Percentiles rank a stretch among this genome's conserved stretches.
Evolutionary conservation across 2,329 filamentous ascomycete genomes (phyloP).

Genomic region (Chaetothyriales sp.): DNA sequence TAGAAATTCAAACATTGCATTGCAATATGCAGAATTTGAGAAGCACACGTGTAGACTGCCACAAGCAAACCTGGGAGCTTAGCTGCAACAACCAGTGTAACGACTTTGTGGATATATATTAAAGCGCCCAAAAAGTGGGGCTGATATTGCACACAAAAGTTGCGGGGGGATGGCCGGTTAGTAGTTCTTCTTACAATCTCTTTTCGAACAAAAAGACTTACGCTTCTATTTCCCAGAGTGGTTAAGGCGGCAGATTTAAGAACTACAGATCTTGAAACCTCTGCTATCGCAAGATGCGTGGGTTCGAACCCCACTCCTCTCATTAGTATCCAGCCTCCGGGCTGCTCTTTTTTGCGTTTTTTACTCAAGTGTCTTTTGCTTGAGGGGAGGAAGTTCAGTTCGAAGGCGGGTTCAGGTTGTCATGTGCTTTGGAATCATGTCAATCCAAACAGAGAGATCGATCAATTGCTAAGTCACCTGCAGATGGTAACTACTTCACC

Average conservation of each 20-base stretch:
- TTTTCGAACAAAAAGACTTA: neutral
- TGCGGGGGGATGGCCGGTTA: neutral
- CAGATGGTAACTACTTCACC: slow-evolving; percentile 33
- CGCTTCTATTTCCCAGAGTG: neutral
- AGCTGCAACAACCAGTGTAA: no score
- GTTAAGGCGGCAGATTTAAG: neutral
- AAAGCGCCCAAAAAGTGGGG: neutral
- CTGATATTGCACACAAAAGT: neutral
- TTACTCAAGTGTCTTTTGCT: no score
- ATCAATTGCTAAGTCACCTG: slow-evolving; percentile 27
- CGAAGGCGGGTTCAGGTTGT: no score
- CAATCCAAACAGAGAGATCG: no score
- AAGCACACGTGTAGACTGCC: no score
- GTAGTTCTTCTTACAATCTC: neutral
- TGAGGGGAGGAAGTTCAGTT: no score
- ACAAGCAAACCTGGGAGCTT: no score
- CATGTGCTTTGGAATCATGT: no score
- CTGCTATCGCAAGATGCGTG: neutral
- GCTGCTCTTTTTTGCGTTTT: neutral
- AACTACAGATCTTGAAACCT: neutral
- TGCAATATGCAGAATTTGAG: no score
- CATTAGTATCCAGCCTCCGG: neutral
- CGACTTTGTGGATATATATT: no score
- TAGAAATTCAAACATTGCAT: no score
- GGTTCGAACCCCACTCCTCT: neutral